These are phyloP conservation scores for Nemania sp. DNA, from an alignment of 2,329 filamentous ascomycete species.

Conservation along the genomic window DNA sequence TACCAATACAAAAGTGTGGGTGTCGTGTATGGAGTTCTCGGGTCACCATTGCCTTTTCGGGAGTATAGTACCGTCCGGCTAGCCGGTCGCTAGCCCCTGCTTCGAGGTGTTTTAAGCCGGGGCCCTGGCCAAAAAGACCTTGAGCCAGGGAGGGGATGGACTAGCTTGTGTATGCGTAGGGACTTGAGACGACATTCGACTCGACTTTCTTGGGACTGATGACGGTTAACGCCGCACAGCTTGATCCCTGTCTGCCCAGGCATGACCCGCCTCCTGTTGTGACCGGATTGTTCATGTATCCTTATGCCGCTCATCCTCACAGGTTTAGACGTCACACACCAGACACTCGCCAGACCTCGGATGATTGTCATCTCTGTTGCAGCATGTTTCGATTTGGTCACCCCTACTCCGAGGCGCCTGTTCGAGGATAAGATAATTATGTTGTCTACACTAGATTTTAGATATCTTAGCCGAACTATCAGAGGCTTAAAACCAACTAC, in stretches of 20 bases:
- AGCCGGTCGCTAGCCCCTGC: conserved; percentile 38
- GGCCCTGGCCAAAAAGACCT: conserved; percentile 39
- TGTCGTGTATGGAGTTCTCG: conserved; percentile 33
- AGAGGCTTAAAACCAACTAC: conserved; percentile 25
- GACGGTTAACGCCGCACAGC: conserved; percentile 42
- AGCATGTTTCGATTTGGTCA: conserved; percentile 38
- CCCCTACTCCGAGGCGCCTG: conserved; percentile 30
- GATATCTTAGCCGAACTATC: conserved; percentile 21
- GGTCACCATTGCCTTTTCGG: conserved; percentile 39
- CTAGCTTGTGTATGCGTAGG: no score
- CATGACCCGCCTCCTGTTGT: conserved; percentile 45
- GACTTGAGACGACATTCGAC: conserved; percentile 51
- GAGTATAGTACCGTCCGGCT: conserved; percentile 38
- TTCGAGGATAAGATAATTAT: no score
- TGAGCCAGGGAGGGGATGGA: conserved; percentile 39
- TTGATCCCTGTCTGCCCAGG: conserved; percentile 40
- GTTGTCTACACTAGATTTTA: conserved; percentile 2
- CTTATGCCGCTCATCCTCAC: conserved; percentile 49
- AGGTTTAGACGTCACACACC: conserved; percentile 33
- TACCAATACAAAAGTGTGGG: conserved; percentile 11
- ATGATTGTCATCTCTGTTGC: conserved; percentile 36
- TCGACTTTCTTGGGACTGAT: conserved; percentile 41
- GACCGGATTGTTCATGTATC: conserved; percentile 53
- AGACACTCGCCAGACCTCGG: conserved; percentile 39
- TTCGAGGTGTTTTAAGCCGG: conserved; percentile 41